Percentiles rank a stretch among this genome's conserved stretches.
Evolutionary conservation across 75 land plant species (phyloP).

Genomic region (Picea glauca): DNA sequence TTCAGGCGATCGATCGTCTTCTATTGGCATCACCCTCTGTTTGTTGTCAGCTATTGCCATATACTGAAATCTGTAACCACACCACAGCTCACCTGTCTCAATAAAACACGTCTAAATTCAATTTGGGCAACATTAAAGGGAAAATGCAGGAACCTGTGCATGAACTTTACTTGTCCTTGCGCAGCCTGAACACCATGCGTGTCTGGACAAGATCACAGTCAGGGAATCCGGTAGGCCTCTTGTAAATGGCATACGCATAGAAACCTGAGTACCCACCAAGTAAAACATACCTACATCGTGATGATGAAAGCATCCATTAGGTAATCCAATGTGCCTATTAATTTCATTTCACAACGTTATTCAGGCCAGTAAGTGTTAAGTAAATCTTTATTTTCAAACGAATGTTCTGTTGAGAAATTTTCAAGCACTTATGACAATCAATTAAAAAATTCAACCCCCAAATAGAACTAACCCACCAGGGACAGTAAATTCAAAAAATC

Average conservation of each 20-base stretch:
- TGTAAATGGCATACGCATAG: constrained; percentile 67
- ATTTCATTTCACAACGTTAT: background rate
- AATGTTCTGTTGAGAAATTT: background rate
- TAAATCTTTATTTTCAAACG: background rate
- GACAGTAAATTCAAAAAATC: background rate
- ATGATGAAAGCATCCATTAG: background rate
- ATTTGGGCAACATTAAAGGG: too few relatives aligned
- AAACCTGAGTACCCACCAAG: constrained; percentile 61
- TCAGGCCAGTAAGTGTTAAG: background rate
- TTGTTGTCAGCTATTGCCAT: constrained; percentile 65
- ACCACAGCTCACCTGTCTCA: too few relatives aligned
- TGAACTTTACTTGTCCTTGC: constrained; percentile 47
- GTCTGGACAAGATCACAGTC: constrained; percentile 43
- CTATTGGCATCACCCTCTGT: constrained; percentile 57
- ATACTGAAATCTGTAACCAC: constrained; percentile 52
- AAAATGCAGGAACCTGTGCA: background rate
- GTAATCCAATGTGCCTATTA: background rate
- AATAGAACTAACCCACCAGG: background rate
- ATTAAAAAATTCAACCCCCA: background rate
- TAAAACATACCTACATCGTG: constrained; percentile 47
- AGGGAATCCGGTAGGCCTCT: constrained; percentile 55
- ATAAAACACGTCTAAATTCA: too few relatives aligned
- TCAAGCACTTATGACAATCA: background rate
- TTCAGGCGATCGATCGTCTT: constrained; percentile 43
- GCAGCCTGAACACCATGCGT: constrained; percentile 70